These are phyloP conservation scores for Talaromyces sp. DNA, from an alignment of 2,329 filamentous ascomycete genomes.

Conservation along the genomic window DNA sequence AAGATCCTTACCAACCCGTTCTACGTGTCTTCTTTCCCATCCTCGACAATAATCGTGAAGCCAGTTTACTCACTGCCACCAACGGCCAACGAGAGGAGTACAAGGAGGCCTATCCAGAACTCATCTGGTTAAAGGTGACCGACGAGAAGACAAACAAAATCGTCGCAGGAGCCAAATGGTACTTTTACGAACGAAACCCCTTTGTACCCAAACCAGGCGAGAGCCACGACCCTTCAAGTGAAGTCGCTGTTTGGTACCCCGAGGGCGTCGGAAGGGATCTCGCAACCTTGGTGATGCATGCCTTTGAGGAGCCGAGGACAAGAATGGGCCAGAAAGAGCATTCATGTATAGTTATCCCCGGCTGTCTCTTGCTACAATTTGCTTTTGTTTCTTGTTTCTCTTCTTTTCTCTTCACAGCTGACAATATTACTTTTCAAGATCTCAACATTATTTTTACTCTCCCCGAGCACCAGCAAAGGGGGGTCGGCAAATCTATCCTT, in stretches of 20 bases:
- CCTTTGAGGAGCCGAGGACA: slow-evolving; percentile 4
- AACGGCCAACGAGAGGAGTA: slow-evolving; percentile 4
- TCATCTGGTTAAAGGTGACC: slow-evolving; percentile 8
- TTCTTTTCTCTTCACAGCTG: background rate
- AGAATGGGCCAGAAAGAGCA: slow-evolving; percentile 1
- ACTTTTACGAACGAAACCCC: slow-evolving; percentile 8
- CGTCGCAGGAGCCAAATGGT: slow-evolving; percentile 8
- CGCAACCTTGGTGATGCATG: slow-evolving; percentile 5
- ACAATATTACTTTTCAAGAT: background rate
- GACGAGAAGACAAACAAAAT: slow-evolving; percentile 2
- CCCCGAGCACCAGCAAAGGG: slow-evolving; percentile 2
- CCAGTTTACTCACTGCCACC: background rate
- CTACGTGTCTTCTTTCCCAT: slow-evolving; percentile 8
- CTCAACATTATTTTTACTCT: slow-evolving; percentile 10
- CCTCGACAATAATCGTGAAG: slow-evolving; percentile 4
- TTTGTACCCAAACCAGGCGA: slow-evolving; percentile 3
- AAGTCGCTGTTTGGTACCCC: slow-evolving; percentile 8
- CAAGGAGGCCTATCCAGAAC: slow-evolving; percentile 1
- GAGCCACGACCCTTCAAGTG: background rate
- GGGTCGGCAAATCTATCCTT: slow-evolving; percentile 3
- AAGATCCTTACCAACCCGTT: slow-evolving; percentile 1
- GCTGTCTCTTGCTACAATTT: background rate
- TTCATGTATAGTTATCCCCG: background rate
- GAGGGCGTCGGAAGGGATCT: slow-evolving; percentile 5
- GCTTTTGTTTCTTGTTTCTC: background rate